Base-by-base conservation (phyloP, 139 green algal species). In the Tetradesmus obliquus region DNA sequence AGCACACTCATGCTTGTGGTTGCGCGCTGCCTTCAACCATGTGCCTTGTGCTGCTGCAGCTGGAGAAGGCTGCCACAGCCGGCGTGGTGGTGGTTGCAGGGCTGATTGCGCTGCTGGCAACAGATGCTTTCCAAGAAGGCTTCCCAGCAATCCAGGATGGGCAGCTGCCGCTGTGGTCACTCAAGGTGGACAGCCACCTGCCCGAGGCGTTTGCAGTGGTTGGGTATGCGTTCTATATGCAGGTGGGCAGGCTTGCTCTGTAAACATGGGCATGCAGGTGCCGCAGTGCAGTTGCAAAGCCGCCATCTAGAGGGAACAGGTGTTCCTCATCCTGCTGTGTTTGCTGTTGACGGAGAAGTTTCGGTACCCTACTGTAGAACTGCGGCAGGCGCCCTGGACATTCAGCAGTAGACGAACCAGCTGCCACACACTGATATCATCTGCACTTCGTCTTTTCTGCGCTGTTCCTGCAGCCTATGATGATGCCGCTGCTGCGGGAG, bases 141-240 rank as follows among this genome's bases (percentile, higher is more conserved):
- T 95, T 98, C 71, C 97, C 97, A 2, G 96, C 96, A 13, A 92
- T 98, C 0, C 13, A 24, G 0, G 55, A 22, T 15, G 96, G 97
- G 0, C 94, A 97, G 89, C 92, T 98, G 85, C 94, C 95, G 32
- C 69, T 98, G 3, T 94, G 93, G 79, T 53, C 51, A 2, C 76
- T 96, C 3, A 90, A 93, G 87, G 54, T 96, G 10, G 92, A 94
- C 69, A 82, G 20, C 0, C 91, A 93, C 13, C 89, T 96, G 81
- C 93, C 95, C 2, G 94, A 97, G 86, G 94, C 94, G 0, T 97
- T 97, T 92, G 91, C 95, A 32, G 91, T 96, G 2, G 82, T 97
- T 55, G 94, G 94, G 7, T 96, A 95, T 89, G 94, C 95, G 2
- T 97, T 97, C 89, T 97, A 97, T 92, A 95, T 95, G 93, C 94